Conservation (phyloP, 2,329 filamentous ascomycete species). For the Microdochium bolleyi region DNA sequence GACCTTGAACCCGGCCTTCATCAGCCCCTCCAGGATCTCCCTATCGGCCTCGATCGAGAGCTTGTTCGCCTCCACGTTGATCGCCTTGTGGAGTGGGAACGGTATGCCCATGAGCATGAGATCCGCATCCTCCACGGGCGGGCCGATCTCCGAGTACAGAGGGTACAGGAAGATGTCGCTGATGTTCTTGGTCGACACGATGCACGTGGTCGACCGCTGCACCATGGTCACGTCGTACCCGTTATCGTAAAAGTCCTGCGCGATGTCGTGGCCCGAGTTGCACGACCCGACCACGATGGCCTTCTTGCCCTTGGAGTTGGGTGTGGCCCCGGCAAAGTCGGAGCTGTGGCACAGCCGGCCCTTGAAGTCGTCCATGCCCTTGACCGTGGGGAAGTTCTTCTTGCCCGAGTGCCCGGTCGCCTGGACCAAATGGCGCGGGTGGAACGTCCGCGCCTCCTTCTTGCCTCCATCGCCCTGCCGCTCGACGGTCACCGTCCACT, state of each 20-base stretch:
- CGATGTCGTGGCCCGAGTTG: slow-evolving; percentile 42
- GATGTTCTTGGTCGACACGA: slow-evolving; percentile 41
- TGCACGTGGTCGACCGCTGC: slow-evolving; percentile 49
- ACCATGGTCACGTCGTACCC: slow-evolving; percentile 53
- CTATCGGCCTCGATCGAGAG: slow-evolving; percentile 25
- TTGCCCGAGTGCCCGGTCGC: slow-evolving; percentile 63
- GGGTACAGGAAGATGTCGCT: slow-evolving; percentile 44
- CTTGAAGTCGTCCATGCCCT: slow-evolving; percentile 43
- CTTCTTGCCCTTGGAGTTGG: slow-evolving; percentile 31
- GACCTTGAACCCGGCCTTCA: slow-evolving; percentile 47
- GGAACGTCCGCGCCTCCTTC: slow-evolving; percentile 42
- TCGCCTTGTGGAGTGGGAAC: slow-evolving; percentile 48
- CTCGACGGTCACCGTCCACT: slow-evolving; percentile 42
- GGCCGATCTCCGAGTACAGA: slow-evolving; percentile 41
- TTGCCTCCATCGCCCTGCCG: slow-evolving; percentile 14
- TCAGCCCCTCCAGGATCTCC: slow-evolving; percentile 36
- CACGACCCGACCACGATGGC: slow-evolving; percentile 50
- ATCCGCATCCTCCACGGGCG: slow-evolving; percentile 60
- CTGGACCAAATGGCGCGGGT: slow-evolving; percentile 57
- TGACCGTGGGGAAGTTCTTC: slow-evolving; percentile 50
- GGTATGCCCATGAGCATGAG: slow-evolving; percentile 50
- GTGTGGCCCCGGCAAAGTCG: slow-evolving; percentile 34
- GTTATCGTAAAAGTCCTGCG: slow-evolving; percentile 48
- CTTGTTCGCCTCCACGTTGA: slow-evolving; percentile 38
- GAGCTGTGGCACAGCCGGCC: slow-evolving; percentile 48